Evolutionary conservation across 2,329 filamentous ascomycete genomes (phyloP).

Genomic region (Dryadomyces quercivorus): DNA sequence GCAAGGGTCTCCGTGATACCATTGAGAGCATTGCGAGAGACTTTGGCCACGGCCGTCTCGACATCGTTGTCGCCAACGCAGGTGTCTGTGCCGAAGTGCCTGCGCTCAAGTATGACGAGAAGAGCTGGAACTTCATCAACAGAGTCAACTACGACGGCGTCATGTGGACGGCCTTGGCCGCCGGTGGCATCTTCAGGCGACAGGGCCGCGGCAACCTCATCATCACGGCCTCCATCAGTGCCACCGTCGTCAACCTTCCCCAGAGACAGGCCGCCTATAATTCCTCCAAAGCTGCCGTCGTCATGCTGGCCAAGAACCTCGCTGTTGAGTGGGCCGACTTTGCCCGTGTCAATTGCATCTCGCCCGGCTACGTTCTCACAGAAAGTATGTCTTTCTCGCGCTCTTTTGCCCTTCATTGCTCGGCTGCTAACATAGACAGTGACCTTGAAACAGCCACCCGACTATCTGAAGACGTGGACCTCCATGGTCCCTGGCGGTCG

Average conservation of each 20-base stretch:
- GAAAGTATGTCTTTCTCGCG: conserved; percentile 26
- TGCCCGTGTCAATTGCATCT: conserved; percentile 58
- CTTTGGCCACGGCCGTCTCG: background rate
- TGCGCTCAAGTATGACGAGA: background rate
- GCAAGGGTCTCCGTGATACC: too few species aligned
- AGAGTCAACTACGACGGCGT: background rate
- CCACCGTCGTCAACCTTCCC: conserved; percentile 64
- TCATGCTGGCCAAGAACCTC: conserved; percentile 52
- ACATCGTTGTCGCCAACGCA: background rate
- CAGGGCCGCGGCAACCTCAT: conserved; percentile 19
- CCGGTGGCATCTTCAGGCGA: background rate
- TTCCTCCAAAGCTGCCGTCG: conserved; percentile 27
- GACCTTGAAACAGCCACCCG: conserved; percentile 35
- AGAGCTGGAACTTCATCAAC: background rate
- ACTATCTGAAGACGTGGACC: conserved; percentile 57
- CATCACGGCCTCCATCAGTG: conserved; percentile 42
- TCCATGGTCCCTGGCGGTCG: conserved; percentile 25
- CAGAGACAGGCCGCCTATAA: conserved; percentile 53
- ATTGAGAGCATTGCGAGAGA: background rate
- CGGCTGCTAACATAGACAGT: background rate
- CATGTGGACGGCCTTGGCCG: background rate
- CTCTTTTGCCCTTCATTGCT: background rate
- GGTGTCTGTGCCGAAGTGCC: background rate
- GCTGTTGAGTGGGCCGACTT: conserved; percentile 67
- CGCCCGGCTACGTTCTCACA: conserved; percentile 31